Percentiles rank a stretch among this genome's conserved stretches.
Conservation (phyloP, 768 basidiomycete species). For the Dacryopinax primogenitus region DNA sequence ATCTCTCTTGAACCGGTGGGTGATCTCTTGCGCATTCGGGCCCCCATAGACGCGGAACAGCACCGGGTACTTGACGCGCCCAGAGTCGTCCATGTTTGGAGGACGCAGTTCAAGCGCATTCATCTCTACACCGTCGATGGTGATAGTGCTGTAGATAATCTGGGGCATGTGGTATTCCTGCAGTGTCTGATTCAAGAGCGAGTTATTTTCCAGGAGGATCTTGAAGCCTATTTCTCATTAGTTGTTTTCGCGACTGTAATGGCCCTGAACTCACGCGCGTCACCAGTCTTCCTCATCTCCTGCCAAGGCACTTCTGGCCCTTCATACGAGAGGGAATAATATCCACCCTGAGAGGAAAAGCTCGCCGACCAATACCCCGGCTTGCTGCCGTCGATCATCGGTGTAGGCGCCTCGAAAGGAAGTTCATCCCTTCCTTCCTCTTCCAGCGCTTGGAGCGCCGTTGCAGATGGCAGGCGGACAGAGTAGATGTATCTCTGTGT, state of each 20-base stretch:
- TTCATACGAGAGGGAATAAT: constrained; percentile 64
- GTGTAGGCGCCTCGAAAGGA: constrained; percentile 17
- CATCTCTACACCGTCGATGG: constrained; percentile 69
- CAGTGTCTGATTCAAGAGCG: constrained; percentile 48
- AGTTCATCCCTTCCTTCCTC: background rate
- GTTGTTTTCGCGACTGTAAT: no score
- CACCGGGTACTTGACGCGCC: constrained; percentile 91
- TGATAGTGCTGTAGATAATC: constrained; percentile 54
- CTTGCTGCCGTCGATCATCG: constrained; percentile 24
- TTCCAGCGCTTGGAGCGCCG: constrained; percentile 39
- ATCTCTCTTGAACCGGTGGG: constrained; percentile 51
- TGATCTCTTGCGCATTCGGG: constrained; percentile 68
- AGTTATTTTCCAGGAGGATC: constrained; percentile 59
- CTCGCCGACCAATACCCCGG: constrained; percentile 48
- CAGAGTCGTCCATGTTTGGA: constrained; percentile 83
- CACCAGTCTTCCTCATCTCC: constrained; percentile 48
- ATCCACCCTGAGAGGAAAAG: constrained; percentile 79
- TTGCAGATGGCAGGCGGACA: constrained; percentile 49
- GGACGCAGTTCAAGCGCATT: constrained; percentile 88
- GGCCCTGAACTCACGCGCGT: constrained; percentile 34
- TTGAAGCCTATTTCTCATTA: constrained; percentile 40
- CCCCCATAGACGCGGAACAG: constrained; percentile 92
- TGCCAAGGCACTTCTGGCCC: constrained; percentile 86
- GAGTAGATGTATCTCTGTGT: constrained; percentile 76
- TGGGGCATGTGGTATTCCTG: constrained; percentile 59